Base-by-base conservation (phyloP, 1,139 yeast species). In the Chernovozyma aurita region DNA sequence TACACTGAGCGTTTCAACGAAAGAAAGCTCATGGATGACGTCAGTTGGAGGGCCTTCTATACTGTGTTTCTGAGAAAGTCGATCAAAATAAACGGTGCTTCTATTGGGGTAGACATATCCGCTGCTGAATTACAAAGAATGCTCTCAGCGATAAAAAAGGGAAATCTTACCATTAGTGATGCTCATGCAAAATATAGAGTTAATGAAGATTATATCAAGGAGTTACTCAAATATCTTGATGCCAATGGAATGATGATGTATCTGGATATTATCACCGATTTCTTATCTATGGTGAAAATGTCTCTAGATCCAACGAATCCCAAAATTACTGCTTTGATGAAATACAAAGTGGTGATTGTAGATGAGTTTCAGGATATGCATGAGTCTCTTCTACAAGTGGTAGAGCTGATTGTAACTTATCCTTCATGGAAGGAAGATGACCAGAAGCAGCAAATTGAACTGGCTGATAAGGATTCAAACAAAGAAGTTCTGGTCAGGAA, bases 311-410 rank as follows among this genome's bases (percentile, higher is more conserved):
- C 32, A 4, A 31, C 32, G 4, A 21, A 30, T 13, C 34, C 26
- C 4, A 40, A 41, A 36, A 57, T 65, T 11, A 52, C 55, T 1
- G 55, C 51, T 26, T 34, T 68, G 22, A 42, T 49, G 5, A 46
- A 48, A 13, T 61, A 57, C 36, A 58, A 57, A 39, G 69, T 56
- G 3, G 63, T 83, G 0, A 55, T 85, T 0, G 78, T 84, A 11
- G 95, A 85, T 55, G 95, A 85, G 55, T 80, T 79, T 49, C 94
- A 85, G 52, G 95, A 85, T 55, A 67, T 82, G 56, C 73, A 78
- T 43, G 68, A 70, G 0, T 64, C 63, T n/a, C 61, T 82, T 18
- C 51, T 75, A 32, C 61, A 65, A 11, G 53, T 84, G 4, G 55
- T 82, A 3, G 52, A 59, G 31, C 48, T 54, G 1, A 52, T 81